phyloP scores from a whole-genome alignment of 73 alveolate genomes.

The Symbiodinium pilosum region DNA sequence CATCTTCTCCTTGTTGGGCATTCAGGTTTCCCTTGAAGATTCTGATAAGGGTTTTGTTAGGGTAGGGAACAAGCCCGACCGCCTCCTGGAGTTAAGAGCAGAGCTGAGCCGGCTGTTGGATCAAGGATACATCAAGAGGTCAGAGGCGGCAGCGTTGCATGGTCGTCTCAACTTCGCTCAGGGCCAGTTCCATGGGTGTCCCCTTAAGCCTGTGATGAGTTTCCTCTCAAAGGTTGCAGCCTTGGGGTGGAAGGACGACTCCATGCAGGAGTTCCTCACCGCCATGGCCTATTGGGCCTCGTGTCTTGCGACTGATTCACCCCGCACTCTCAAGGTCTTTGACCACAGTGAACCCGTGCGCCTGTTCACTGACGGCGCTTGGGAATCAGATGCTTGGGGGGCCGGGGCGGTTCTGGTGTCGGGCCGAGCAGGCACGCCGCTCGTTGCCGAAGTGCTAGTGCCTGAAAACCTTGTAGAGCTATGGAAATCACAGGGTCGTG shows the following conservation, averaged over 20 bases:
- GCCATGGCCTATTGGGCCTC: background rate
- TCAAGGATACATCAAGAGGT: background rate
- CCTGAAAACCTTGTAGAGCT: too few species aligned
- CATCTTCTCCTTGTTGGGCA: background rate
- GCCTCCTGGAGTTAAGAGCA: background rate
- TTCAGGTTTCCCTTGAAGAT: background rate
- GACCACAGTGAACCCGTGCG: too few species aligned
- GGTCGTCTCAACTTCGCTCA: constrained; percentile 33
- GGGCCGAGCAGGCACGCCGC: too few species aligned
- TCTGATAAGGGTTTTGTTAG: background rate
- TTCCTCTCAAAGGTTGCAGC: background rate
- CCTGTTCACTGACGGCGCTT: too few species aligned
- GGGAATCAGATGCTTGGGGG: too few species aligned
- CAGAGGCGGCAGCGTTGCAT: background rate
- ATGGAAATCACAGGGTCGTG: too few species aligned
- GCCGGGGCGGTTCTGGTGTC: too few species aligned
- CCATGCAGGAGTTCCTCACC: background rate
- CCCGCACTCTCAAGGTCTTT: background rate
- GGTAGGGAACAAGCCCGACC: background rate
- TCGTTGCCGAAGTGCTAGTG: too few species aligned
- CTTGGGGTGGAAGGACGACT: background rate
- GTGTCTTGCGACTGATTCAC: background rate
- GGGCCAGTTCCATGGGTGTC: background rate
- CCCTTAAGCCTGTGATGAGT: background rate
- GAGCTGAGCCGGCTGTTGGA: background rate